phyloP scores from a whole-genome alignment of 495 filamentous ascomycete genomes.

The Aspergillus biplanus region DNA sequence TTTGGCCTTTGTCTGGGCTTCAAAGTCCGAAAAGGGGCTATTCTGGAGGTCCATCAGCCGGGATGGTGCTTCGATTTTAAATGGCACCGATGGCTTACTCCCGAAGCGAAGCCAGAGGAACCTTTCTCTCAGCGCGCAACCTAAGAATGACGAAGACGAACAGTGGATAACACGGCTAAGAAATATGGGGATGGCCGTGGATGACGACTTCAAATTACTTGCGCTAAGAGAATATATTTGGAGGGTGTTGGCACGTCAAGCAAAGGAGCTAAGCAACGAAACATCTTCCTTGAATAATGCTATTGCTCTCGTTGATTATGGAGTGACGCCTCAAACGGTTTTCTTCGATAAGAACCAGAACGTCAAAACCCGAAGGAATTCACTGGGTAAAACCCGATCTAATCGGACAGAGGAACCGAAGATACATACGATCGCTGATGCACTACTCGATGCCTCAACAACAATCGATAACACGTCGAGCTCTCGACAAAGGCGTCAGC shows the following conservation, averaged over 20 bases:
- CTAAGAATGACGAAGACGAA: conserved; percentile 93
- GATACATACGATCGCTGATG: conserved; percentile 83
- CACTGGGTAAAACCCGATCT: conserved; percentile 31
- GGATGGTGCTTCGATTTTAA: conserved; percentile 67
- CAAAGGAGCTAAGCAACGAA: conserved; percentile 48
- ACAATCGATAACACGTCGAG: conserved; percentile 72
- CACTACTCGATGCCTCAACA: conserved; percentile 88
- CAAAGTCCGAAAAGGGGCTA: conserved; percentile 72
- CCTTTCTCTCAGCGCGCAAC: conserved; percentile 41
- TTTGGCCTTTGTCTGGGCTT: conserved; percentile 83
- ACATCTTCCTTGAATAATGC: conserved; percentile 65
- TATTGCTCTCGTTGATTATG: conserved; percentile 68
- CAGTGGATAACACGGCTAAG: conserved; percentile 86
- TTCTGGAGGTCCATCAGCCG: conserved; percentile 83
- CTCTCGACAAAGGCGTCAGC: conserved; percentile 60
- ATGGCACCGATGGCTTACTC: conserved; percentile 35
- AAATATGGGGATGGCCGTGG: conserved; percentile 77
- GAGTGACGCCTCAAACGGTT: conserved; percentile 81
- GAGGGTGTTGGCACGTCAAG: conserved; percentile 74
- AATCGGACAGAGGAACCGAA: conserved; percentile 40
- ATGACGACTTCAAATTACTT: conserved; percentile 91
- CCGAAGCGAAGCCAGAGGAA: conserved; percentile 32
- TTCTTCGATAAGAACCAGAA: conserved; percentile 80
- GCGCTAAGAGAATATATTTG: conserved; percentile 90
- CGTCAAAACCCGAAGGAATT: conserved; percentile 46